phyloP scores from a whole-genome alignment of 129 eudicot genomes.

The Arctium lappa region DNA sequence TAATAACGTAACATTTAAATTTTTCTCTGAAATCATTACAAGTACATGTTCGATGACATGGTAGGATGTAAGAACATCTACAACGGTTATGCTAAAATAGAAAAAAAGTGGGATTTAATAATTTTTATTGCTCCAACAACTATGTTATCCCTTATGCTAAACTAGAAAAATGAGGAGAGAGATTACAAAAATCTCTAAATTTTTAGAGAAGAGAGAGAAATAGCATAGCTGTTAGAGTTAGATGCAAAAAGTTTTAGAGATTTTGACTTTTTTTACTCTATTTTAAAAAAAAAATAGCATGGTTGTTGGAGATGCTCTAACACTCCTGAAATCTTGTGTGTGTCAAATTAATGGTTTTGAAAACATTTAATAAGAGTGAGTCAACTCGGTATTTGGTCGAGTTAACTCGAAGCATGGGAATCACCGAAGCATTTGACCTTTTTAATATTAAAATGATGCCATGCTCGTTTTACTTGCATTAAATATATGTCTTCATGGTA shows the following conservation, averaged over 20 bases:
- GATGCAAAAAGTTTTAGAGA: too few relatives aligned
- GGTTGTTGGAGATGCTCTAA: too few relatives aligned
- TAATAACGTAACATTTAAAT: neutral
- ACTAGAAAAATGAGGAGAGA: too few relatives aligned
- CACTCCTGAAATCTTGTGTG: neutral
- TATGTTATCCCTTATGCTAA: too few relatives aligned
- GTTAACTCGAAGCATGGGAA: neutral
- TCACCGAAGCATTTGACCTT: neutral
- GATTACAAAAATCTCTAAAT: too few relatives aligned
- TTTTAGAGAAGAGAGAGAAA: too few relatives aligned
- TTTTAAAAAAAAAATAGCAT: too few relatives aligned
- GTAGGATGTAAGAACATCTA: neutral
- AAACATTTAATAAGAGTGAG: neutral
- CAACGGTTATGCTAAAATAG: too few relatives aligned
- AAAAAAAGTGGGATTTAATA: too few relatives aligned
- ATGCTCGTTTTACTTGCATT: neutral
- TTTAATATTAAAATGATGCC: neutral
- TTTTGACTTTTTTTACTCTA: too few relatives aligned
- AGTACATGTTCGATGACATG: neutral
- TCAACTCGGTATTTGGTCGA: neutral
- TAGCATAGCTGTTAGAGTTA: too few relatives aligned
- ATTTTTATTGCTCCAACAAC: too few relatives aligned
- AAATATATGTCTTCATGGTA: neutral
- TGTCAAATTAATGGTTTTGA: neutral
- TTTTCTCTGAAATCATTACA: neutral